These are phyloP conservation scores for Dendrobium catenatum DNA, from an alignment of 106 monocot species.

Conservation along the genomic window DNA sequence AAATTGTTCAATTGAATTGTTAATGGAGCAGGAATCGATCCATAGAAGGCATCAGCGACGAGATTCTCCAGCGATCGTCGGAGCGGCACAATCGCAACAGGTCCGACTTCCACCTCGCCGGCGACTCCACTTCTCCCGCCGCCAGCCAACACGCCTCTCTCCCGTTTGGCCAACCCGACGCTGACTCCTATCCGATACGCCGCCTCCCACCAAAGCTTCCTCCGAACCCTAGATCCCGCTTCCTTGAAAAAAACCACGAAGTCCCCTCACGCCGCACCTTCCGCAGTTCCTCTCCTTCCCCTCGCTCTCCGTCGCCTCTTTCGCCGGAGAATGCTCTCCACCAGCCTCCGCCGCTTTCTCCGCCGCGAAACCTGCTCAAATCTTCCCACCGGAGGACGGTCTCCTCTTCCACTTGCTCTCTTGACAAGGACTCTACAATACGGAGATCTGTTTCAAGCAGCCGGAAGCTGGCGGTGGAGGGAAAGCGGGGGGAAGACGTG, in stretches of 20 bases:
- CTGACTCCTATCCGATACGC: background rate
- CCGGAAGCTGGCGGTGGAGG: background rate
- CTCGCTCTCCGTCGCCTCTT: background rate
- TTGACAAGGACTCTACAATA: constrained; percentile 1
- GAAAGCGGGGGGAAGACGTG: background rate
- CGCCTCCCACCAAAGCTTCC: constrained; percentile 12
- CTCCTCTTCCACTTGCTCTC: constrained; percentile 27
- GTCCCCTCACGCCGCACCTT: background rate
- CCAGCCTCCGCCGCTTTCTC: constrained; percentile 4
- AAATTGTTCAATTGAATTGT: too few relatives aligned
- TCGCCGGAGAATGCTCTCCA: background rate
- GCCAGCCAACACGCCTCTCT: background rate
- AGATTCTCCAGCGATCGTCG: constrained; percentile 33
- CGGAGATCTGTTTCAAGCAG: background rate
- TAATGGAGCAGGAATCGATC: constrained; percentile 16
- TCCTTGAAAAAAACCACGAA: constrained; percentile 7
- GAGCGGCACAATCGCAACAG: constrained; percentile 13
- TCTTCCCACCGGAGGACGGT: constrained; percentile 21
- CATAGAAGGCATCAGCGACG: constrained; percentile 28
- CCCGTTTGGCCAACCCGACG: constrained; percentile 2
- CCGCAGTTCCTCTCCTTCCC: background rate
- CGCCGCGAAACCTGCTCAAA: constrained; percentile 27
- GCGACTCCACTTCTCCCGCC: background rate
- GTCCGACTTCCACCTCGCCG: background rate
- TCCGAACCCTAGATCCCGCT: background rate